Percentiles rank a stretch among this genome's conserved stretches.
These are phyloP conservation scores for Eucalyptus erythrocorys DNA, from an alignment of 345 rosid genomes.

Conservation along the genomic window DNA sequence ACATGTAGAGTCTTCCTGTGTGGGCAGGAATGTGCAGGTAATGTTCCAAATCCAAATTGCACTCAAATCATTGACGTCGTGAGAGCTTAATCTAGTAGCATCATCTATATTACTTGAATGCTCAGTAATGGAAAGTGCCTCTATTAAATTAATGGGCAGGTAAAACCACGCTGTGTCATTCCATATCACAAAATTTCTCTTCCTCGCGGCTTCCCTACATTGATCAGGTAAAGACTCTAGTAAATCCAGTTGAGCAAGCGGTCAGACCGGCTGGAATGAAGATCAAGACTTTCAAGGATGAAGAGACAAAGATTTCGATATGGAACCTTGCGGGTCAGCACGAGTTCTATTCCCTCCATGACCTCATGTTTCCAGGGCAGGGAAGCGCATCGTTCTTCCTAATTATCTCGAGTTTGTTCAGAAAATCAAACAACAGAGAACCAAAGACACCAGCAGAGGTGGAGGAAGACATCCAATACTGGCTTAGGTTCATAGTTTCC, in stretches of 20 bases:
- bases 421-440: constrained; percentile 72
- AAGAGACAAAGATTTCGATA: constrained; percentile 68
- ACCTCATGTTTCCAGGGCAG: constrained; percentile 87
- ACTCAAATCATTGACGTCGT: not conserved
- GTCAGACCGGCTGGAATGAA: constrained; percentile 78
- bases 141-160: constrained; percentile 20
- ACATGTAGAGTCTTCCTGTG: constrained; percentile 84
- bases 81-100: not conserved
- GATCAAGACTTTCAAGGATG: constrained; percentile 70
- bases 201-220: constrained; percentile 61
- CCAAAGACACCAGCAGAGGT: constrained; percentile 63
- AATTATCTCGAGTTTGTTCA: constrained; percentile 69
- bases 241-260: constrained; percentile 85
- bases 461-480: constrained; percentile 82
- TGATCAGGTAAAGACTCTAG: constrained; percentile 68
- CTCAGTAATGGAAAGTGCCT: not conserved
- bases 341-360: constrained; percentile 77
- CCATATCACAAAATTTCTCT: constrained; percentile 58
- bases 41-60: not conserved
- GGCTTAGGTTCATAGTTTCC: constrained; percentile 86
- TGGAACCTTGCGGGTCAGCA: constrained; percentile 97
- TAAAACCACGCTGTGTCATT: constrained; percentile 68
- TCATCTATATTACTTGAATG: not conserved
- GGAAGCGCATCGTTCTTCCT: constrained; percentile 78
- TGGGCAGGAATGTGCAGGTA: constrained; percentile 93